Base-by-base conservation (phyloP, 345 rosid genomes). In the Sonneratia caseolaris region DNA sequence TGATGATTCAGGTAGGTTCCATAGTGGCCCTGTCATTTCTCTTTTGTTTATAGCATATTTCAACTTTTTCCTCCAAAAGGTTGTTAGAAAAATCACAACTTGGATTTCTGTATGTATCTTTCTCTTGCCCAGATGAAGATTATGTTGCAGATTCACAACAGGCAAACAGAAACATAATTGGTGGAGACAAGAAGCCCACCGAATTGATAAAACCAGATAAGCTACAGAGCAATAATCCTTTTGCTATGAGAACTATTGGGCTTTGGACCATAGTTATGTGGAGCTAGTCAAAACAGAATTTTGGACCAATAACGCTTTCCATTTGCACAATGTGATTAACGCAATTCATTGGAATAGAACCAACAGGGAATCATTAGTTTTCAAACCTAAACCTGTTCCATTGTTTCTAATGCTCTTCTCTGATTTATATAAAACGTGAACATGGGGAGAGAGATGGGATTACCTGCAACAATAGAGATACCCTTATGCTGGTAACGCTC, bases 391-490 rank as follows among this genome's bases (percentile, higher is more conserved):
- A 43, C 7, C 47, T 43, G 9, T 45, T 14, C 32, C 32, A 27
- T 27, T 27, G 49, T 7, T 45, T 10, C 49, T 45, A 45, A 45
- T 45, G 13, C 13, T 45, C 2, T 45, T 13, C 49, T 45, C 1
- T 45, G 13, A 45, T 45, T 45, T 45, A 45, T 14, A 38, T 22
- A 35, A 48, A 45, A 22, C 62, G 27, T 22, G 37, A 42, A 35
- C 57, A 22, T 10, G 37, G 18, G 68, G 40, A 66, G 53, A 11
- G 62, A 68, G 55, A 48, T 66, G 55, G 37, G 21, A 16, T 35
- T 77, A 91, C 97, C 97, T 73, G 94, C 89, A 72, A 92, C 96
- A 40, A 82, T 86, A 69, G 93, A 85, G 71, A 92, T 86, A 66
- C 80, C 83, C 88, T 82, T 87, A 70, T 88, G 87, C 72, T 78